Evolutionary conservation across 768 basidiomycete species (phyloP).

Genomic region (Psilocybe tampanensis): DNA sequence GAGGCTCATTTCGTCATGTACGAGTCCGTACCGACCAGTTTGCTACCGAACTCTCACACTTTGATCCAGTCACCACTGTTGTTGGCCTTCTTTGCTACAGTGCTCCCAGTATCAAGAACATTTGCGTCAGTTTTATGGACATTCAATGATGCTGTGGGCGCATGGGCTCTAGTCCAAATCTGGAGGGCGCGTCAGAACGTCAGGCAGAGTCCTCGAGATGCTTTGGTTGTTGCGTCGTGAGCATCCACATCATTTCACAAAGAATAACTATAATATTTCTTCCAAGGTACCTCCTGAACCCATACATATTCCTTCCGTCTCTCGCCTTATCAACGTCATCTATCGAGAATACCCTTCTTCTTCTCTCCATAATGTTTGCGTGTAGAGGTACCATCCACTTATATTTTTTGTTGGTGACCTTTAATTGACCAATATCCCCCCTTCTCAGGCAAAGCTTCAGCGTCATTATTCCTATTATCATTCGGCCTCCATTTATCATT

Average conservation of each 20-base stretch:
- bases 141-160: slow-evolving; percentile 63
- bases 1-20: slow-evolving; percentile 86
- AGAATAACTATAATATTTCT: slow-evolving; percentile 5
- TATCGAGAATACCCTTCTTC: slow-evolving; percentile 74
- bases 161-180: slow-evolving; percentile 67
- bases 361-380: slow-evolving; percentile 72
- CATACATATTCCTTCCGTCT: slow-evolving; percentile 80
- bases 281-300: slow-evolving; percentile 84
- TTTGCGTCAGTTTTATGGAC: slow-evolving; percentile 70
- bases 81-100: slow-evolving; percentile 72
- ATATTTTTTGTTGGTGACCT: neutral
- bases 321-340: slow-evolving; percentile 82
- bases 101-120: slow-evolving; percentile 55
- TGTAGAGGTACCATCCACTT: slow-evolving; percentile 51
- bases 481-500: slow-evolving; percentile 72
- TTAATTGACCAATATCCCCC: neutral
- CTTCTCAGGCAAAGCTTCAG: slow-evolving; percentile 58
- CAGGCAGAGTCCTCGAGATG: slow-evolving; percentile 50
- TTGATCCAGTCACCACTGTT: slow-evolving; percentile 75
- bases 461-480: slow-evolving; percentile 67
- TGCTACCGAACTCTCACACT: neutral
- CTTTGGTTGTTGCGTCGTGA: slow-evolving; percentile 67
- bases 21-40: slow-evolving; percentile 23
- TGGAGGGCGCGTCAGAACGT: slow-evolving; percentile 66
- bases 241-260: slow-evolving; percentile 26